Evolutionary conservation across 805 yeast species (phyloP).

Genomic region (Tetrapisispora fleetii): DNA sequence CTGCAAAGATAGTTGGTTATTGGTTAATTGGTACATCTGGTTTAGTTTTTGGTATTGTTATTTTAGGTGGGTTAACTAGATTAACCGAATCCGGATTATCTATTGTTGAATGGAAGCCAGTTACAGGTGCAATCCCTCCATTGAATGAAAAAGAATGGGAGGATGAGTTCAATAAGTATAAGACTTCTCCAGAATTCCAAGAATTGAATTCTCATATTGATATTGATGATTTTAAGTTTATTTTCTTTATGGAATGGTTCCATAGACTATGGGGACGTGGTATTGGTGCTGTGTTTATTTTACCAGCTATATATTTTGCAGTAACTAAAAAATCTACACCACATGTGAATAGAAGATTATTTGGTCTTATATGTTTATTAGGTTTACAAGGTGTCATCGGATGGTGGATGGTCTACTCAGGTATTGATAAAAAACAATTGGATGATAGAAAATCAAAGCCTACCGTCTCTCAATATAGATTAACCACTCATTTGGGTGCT

Average conservation of each 20-base stretch:
- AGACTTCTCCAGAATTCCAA: constrained; percentile 82
- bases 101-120: constrained; percentile 97
- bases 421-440: constrained; percentile 72
- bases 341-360: constrained; percentile 54
- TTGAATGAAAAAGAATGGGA: constrained; percentile 74
- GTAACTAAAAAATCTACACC: constrained; percentile 53
- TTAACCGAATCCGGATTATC: constrained; percentile 92
- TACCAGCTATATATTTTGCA: constrained; percentile 81
- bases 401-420: constrained; percentile 99
- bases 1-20: constrained; percentile 62
- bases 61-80: constrained; percentile 93
- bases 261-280: constrained; percentile 89
- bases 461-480: constrained; percentile 91
- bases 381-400: constrained; percentile 95
- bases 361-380: constrained; percentile 64
- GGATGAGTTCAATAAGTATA: constrained; percentile 69
- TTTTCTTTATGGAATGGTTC: constrained; percentile 95
- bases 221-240: constrained; percentile 87
- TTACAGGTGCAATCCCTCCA: constrained; percentile 92
- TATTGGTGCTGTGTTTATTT: constrained; percentile 71
- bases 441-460: constrained; percentile 82
- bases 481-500: constrained; percentile 88
- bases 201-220: constrained; percentile 74
- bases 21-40: constrained; percentile 85
- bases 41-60: constrained; percentile 87